Evolutionary conservation across 192 early-diverging fungal genomes (phyloP).

Genomic region (Lobosporangium transversale): DNA sequence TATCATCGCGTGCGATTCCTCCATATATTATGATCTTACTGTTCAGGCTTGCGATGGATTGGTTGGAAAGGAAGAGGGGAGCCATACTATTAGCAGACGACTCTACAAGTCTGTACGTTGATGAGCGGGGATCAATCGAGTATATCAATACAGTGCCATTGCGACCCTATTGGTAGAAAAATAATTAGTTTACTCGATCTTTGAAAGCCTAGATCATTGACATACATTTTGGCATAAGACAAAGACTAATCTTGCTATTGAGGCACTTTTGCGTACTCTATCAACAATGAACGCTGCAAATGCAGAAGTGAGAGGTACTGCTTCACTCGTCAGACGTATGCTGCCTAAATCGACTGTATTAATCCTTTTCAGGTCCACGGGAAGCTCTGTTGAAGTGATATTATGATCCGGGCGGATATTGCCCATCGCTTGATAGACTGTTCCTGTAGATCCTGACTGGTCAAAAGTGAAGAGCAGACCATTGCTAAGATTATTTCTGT

Average conservation of each 20-base stretch:
- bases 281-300: constrained; percentile 43
- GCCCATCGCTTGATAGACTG: constrained; percentile 11
- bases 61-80: constrained; percentile 14
- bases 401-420: constrained; percentile 23
- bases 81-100: constrained; percentile 1
- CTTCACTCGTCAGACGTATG: constrained; percentile 11
- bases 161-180: constrained; percentile 4
- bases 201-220: background rate
- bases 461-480: constrained; percentile 27
- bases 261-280: constrained; percentile 19
- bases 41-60: constrained; percentile 36
- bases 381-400: constrained; percentile 22
- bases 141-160: constrained; percentile 13
- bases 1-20: background rate
- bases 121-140: constrained; percentile 34
- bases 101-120: background rate
- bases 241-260: background rate
- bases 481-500: constrained; percentile 21
- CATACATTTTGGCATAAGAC: background rate
- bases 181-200: background rate
- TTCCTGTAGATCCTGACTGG: constrained; percentile 26
- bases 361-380: constrained; percentile 12
- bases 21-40: constrained; percentile 46
- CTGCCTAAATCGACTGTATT: constrained; percentile 23
- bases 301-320: constrained; percentile 18